Conservation (phyloP, 208 protist species). For the Lotmaria passim region DNA sequence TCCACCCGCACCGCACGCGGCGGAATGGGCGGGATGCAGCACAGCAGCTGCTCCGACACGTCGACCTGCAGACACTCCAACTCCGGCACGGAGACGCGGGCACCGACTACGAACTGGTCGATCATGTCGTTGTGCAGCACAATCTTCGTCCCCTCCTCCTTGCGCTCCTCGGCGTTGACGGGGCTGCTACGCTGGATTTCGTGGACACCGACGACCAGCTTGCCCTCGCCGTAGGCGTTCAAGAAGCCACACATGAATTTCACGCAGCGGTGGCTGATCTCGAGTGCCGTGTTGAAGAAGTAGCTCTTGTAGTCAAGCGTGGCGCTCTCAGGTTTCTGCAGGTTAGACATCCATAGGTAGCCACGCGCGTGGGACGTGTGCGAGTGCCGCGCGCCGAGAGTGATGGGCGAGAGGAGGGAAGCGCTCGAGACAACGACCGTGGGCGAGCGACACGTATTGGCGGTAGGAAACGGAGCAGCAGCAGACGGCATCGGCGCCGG, state of each 20-base stretch:
- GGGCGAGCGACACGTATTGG: constrained; percentile 6
- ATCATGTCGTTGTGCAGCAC: constrained; percentile 63
- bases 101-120: constrained; percentile 69
- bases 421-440: constrained; percentile 5
- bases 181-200: constrained; percentile 52
- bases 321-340: constrained; percentile 63
- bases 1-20: constrained; percentile 49
- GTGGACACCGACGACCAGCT: constrained; percentile 69
- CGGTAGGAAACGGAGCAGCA: background rate
- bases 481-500: background rate
- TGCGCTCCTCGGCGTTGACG: constrained; percentile 36
- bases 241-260: constrained; percentile 82
- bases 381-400: constrained; percentile 20
- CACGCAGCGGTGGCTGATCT: constrained; percentile 66
- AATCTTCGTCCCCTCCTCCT: constrained; percentile 49
- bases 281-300: constrained; percentile 55
- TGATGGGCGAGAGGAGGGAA: constrained; percentile 19
- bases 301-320: constrained; percentile 82
- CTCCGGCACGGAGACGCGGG: constrained; percentile 44
- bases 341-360: constrained; percentile 59
- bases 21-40: constrained; percentile 68
- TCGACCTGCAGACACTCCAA: constrained; percentile 53
- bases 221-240: constrained; percentile 66
- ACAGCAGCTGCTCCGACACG: constrained; percentile 55
- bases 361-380: background rate